phyloP scores from a whole-genome alignment of 176 grass and related monocot genomes.

The Dactylis glomerata region DNA sequence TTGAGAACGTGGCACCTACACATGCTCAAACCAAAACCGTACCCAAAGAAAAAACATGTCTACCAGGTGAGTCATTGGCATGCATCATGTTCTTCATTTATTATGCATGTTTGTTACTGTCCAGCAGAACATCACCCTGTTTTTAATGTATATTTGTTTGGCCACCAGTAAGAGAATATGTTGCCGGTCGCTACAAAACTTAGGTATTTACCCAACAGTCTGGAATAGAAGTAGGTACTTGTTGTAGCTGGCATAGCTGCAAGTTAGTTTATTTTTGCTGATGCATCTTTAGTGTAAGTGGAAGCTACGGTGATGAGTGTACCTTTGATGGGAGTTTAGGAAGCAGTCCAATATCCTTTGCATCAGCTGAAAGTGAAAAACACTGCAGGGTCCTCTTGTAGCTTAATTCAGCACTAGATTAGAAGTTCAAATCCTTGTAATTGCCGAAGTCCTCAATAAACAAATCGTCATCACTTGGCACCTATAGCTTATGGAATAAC shows the following conservation, averaged over 20 bases:
- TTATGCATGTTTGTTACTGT: neutral
- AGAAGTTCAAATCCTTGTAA: neutral
- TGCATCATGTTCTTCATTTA: neutral
- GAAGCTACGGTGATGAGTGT: neutral
- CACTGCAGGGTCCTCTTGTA: neutral
- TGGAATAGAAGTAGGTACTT: neutral
- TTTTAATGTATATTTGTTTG: too few species aligned
- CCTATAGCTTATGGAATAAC: neutral
- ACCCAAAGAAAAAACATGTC: slow-evolving; percentile 45
- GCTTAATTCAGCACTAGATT: neutral
- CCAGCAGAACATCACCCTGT: too few species aligned
- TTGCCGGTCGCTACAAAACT: too few species aligned
- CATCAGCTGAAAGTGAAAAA: slow-evolving; percentile 22
- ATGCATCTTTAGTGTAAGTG: neutral
- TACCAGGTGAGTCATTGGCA: slow-evolving; percentile 40
- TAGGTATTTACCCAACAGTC: too few species aligned
- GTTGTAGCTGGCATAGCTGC: neutral
- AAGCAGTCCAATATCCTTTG: slow-evolving; percentile 72
- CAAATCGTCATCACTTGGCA: neutral
- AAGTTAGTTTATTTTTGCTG: neutral
- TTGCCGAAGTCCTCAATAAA: slow-evolving; percentile 6
- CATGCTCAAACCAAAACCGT: slow-evolving; percentile 39
- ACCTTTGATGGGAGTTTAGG: slow-evolving; percentile 45
- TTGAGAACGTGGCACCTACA: slow-evolving; percentile 38
- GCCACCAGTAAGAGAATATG: too few species aligned